Evolutionary conservation across 2,329 filamentous ascomycete species (phyloP), one percentile per base, ranked within the genome.

Genomic region (Penicillium janthinellum): DNA sequence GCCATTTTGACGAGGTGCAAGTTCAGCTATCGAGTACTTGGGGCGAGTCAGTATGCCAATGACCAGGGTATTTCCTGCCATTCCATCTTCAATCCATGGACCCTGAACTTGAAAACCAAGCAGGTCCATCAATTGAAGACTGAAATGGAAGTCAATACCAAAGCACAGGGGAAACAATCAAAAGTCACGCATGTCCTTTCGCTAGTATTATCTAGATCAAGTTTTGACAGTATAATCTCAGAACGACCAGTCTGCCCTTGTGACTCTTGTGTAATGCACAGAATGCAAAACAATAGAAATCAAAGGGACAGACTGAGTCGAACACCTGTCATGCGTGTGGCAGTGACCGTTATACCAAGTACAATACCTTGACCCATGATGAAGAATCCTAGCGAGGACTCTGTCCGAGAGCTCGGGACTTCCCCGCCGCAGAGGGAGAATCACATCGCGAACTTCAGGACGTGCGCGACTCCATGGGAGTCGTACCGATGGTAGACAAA

Each of bases 121-220:
- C 8, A 17, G 38, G n/a, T 34, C 34, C 48, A 47, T 53, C 37
- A 52, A 59, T 49, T 41, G 31, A 54, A 57, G 31, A 61, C 41
- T 37, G 54, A 44, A 48, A 54, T 17, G 62, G 22, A 45, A 56
- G 56, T 45, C 61, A 58, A 61, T 60, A 66, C 64, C 56, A 58
- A 62, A 58, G 15, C 49, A 61, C 68, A 71, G 69, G 58, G 75
- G 74, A 75, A 65, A 70, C 68, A 73, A 72, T 76, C 70, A 75
- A 79, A 54, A 83, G 86, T 86, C 85, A 88, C 89, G 89, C 89
- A 91, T 88, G 86, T 91, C 86, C 89, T 91, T 91, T 88, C 89
- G 89, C 89, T 90, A 88, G 88, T 84, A 90, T 90, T 90, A 88
- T 88, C 86, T 87, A 90, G 88, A 90, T 90, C 88, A 91, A 91